phyloP scores from a whole-genome alignment of 2,329 filamentous ascomycete species.

The Pseudocercospora fuligena region DNA sequence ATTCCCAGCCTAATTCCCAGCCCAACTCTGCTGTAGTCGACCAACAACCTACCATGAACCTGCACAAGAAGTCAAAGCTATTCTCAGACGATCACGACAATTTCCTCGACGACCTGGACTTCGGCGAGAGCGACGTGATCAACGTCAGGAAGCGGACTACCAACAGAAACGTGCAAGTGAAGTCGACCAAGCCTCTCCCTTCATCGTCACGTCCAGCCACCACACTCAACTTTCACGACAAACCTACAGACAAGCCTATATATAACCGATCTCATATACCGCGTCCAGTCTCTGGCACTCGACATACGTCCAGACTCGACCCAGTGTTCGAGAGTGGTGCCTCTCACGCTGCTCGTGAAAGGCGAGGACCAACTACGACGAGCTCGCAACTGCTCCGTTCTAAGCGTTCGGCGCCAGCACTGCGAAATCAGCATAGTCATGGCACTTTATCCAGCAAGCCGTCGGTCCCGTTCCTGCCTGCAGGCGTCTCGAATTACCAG shows the following conservation, averaged over 20 bases:
- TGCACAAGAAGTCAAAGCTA: constrained; percentile 42
- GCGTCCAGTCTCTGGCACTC: constrained; percentile 65
- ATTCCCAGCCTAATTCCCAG: constrained; percentile 42
- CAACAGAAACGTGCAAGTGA: constrained; percentile 90
- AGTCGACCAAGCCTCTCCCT: constrained; percentile 65
- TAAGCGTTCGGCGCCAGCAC: constrained; percentile 65
- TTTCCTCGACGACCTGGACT: constrained; percentile 83
- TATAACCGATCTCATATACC: constrained; percentile 71
- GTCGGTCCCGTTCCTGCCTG: constrained; percentile 76
- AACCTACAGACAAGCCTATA: constrained; percentile 51
- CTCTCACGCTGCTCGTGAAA: constrained; percentile 68
- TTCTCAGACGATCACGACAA: constrained; percentile 63
- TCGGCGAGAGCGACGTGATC: constrained; percentile 78
- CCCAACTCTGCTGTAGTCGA: constrained; percentile 36
- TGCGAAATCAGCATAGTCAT: constrained; percentile 51
- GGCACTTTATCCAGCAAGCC: constrained; percentile 62
- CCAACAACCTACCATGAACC: constrained; percentile 43
- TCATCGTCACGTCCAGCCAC: constrained; percentile 76
- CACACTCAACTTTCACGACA: constrained; percentile 89
- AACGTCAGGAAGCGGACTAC: constrained; percentile 79
- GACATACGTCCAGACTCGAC: constrained; percentile 71
- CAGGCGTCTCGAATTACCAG: constrained; percentile 72
- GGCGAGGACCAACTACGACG: constrained; percentile 57
- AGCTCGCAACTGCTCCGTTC: constrained; percentile 60
- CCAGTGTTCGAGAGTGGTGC: constrained; percentile 90